phyloP scores from a whole-genome alignment of 1,284 basidiomycete genomes.

The Apiotrichum gamsii region DNA sequence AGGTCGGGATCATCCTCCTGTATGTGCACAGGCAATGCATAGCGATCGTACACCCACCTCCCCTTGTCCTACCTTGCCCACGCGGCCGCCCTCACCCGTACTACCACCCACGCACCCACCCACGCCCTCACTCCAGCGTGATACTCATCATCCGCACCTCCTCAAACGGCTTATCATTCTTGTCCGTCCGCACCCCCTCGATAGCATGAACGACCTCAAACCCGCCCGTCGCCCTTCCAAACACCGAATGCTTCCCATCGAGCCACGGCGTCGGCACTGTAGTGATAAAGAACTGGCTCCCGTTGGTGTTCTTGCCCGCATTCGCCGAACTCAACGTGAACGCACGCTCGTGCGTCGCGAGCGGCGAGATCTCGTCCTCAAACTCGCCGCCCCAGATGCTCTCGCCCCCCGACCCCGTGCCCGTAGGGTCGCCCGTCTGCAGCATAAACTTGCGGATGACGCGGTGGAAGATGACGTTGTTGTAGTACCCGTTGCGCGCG shows the following conservation, averaged over 20 bases:
- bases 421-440: constrained; percentile 85
- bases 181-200: constrained; percentile 60
- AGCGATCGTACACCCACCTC: too few species aligned
- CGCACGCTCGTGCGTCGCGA: constrained; percentile 86
- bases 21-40: too few species aligned
- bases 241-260: constrained; percentile 56
- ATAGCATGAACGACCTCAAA: constrained; percentile 55
- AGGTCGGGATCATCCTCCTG: too few species aligned
- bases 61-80: too few species aligned
- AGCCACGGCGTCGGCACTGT: constrained; percentile 93
- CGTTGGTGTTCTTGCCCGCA: constrained; percentile 76
- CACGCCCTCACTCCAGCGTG: constrained; percentile 6
- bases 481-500: constrained; percentile 82
- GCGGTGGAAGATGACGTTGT: constrained; percentile 92
- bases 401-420: constrained; percentile 80
- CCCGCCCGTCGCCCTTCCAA: constrained; percentile 52
- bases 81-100: too few species aligned
- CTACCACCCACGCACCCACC: too few species aligned
- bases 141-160: constrained; percentile 67
- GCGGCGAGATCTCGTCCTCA: constrained; percentile 89
- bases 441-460: constrained; percentile 99
- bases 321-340: constrained; percentile 99
- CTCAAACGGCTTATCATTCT: constrained; percentile 78
- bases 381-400: constrained; percentile 93
- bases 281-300: constrained; percentile 91